These are phyloP conservation scores for Perkinsus olseni DNA, from an alignment of 169 alveolate genomes.

Conservation along the genomic window DNA sequence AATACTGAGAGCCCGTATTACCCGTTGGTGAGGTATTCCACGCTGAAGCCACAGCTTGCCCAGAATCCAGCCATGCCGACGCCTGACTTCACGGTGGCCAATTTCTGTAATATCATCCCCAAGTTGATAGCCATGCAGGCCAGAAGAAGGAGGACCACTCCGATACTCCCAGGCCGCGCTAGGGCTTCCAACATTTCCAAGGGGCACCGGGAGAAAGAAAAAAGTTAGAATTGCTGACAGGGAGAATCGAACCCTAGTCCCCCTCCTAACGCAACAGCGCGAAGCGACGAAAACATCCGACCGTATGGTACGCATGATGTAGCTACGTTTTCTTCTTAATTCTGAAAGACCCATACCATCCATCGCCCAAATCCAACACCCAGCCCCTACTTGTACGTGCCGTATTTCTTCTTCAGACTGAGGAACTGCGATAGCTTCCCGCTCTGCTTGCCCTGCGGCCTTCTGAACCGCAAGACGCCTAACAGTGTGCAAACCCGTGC, in stretches of 20 bases:
- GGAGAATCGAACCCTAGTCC: neutral
- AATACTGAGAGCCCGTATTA: neutral
- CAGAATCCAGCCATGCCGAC: neutral
- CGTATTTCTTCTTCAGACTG: neutral
- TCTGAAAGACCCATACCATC: neutral
- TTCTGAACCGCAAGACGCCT: neutral
- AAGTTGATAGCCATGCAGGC: neutral
- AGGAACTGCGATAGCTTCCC: neutral
- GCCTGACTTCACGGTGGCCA: neutral
- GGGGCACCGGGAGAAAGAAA: neutral
- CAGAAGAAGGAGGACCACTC: neutral
- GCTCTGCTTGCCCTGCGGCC: neutral
- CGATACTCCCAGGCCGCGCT: neutral
- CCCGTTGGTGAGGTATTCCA: neutral
- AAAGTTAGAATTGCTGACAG: neutral
- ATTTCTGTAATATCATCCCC: neutral
- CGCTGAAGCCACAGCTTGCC: neutral
- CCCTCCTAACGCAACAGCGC: neutral
- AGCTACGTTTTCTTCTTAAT: neutral
- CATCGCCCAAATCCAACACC: neutral
- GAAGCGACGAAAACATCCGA: neutral
- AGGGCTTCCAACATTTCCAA: neutral
- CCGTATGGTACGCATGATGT: neutral
- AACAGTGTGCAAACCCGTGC: too few relatives aligned
- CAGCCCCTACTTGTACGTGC: neutral